These are phyloP conservation scores for Cladobotryum protrusum DNA, from an alignment of 2,329 filamentous ascomycete genomes.

Conservation along the genomic window DNA sequence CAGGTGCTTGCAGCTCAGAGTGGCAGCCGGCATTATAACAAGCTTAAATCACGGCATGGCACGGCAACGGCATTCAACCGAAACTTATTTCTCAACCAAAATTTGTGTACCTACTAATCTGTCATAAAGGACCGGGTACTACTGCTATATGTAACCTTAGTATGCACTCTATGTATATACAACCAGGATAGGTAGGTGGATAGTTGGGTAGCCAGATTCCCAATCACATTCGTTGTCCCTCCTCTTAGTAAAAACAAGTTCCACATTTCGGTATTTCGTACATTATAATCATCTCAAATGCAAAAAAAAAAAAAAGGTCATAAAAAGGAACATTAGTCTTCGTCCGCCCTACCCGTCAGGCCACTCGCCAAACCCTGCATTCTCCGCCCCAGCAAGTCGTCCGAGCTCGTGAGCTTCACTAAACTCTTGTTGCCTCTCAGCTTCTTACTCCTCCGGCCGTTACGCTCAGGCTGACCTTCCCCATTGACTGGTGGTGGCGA, in stretches of 20 bases:
- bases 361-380: slow-evolving; percentile 54
- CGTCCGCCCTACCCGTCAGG: slow-evolving; percentile 43
- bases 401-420: slow-evolving; percentile 50
- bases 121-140: too few species aligned
- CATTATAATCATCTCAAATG: slow-evolving; percentile 4
- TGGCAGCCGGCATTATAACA: too few species aligned
- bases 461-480: slow-evolving; percentile 5
- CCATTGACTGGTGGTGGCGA: slow-evolving; percentile 9
- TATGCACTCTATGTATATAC: too few species aligned
- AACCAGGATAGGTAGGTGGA: too few species aligned
- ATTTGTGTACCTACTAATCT: too few species aligned
- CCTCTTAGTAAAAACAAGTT: neutral
- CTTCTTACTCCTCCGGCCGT: slow-evolving; percentile 21
- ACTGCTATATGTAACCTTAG: too few species aligned
- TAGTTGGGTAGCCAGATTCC: too few species aligned
- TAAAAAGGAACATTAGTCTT: slow-evolving; percentile 24
- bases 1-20: too few species aligned
- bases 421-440: slow-evolving; percentile 41
- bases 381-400: slow-evolving; percentile 49
- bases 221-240: too few species aligned
- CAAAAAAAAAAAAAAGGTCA: neutral
- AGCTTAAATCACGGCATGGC: too few species aligned
- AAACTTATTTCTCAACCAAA: too few species aligned
- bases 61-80: too few species aligned
- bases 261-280: neutral